Evolutionary conservation across 352 stramenopile species (phyloP).

Genomic region (Globisporangium viniferum): DNA sequence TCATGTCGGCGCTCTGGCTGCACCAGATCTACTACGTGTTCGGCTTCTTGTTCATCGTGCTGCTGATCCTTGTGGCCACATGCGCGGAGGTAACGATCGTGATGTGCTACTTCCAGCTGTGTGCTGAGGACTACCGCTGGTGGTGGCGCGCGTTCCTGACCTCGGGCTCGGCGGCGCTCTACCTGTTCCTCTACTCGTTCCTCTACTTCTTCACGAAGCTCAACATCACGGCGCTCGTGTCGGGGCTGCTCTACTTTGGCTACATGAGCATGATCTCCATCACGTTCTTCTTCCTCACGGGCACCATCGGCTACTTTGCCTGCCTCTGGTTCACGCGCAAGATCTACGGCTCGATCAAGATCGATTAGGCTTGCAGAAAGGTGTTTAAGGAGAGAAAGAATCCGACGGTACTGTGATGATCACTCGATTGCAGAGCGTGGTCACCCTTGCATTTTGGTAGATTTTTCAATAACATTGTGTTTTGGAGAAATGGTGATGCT

Average conservation of each 20-base stretch:
- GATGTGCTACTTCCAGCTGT: conserved; percentile 99
- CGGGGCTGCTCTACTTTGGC: conserved; percentile 97
- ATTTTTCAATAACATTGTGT: conserved; percentile 12
- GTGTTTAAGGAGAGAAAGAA: not conserved
- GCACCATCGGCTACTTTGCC: conserved; percentile 96
- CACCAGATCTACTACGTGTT: conserved; percentile 99
- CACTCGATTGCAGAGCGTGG: not conserved
- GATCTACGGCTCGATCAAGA: conserved; percentile 97
- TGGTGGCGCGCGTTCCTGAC: conserved; percentile 97
- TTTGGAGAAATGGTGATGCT: not conserved
- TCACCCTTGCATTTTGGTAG: not conserved
- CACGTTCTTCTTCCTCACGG: conserved; percentile 97
- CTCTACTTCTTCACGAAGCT: conserved; percentile 99
- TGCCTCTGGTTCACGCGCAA: conserved; percentile 99
- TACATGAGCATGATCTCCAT: conserved; percentile 99
- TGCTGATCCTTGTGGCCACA: conserved; percentile 97
- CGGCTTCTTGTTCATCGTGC: conserved; percentile 98
- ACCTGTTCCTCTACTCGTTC: conserved; percentile 99
- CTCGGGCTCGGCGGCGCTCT: conserved; percentile 94
- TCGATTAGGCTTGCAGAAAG: conserved; percentile 59
- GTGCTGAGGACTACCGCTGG: conserved; percentile 98
- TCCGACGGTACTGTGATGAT: not conserved
- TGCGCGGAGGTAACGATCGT: conserved; percentile 99
- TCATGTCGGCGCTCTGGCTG: conserved; percentile 99
- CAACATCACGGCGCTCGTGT: conserved; percentile 94